Evolutionary conservation across 2,329 filamentous ascomycete genomes (phyloP).

Genomic region (Clonostachys rosea): DNA sequence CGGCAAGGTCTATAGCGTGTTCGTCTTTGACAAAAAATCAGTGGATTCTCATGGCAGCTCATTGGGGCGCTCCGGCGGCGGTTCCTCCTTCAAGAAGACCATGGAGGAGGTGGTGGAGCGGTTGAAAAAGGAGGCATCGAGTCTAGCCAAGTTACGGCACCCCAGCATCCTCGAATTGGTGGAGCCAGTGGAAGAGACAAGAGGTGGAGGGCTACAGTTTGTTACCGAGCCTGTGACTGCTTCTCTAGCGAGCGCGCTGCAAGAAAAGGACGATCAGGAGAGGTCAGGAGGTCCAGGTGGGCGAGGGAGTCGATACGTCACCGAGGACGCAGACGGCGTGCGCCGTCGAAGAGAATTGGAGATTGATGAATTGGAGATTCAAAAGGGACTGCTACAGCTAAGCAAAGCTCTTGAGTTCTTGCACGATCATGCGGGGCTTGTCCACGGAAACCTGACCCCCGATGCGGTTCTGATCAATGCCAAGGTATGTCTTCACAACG

Average conservation of each 20-base stretch:
- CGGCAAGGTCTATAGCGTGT: constrained; percentile 83
- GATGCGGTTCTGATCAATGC: constrained; percentile 92
- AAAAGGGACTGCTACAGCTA: constrained; percentile 90
- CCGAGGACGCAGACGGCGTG: constrained; percentile 72
- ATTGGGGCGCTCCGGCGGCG: constrained; percentile 26
- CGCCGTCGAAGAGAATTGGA: constrained; percentile 76
- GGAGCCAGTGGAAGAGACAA: constrained; percentile 92
- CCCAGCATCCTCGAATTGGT: constrained; percentile 89
- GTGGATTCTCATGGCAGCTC: constrained; percentile 56
- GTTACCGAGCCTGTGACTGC: constrained; percentile 89
- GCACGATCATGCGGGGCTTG: constrained; percentile 88
- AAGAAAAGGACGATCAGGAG: constrained; percentile 88
- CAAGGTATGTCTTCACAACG: constrained; percentile 55
- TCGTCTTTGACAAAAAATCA: constrained; percentile 88
- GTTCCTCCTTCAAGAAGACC: constrained; percentile 57
- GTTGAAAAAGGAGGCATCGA: constrained; percentile 86
- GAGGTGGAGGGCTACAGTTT: constrained; percentile 89
- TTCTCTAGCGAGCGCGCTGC: constrained; percentile 75
- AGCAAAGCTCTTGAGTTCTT: constrained; percentile 93
- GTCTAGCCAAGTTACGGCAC: constrained; percentile 81
- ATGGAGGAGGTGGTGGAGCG: constrained; percentile 89
- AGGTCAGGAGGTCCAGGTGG: constrained; percentile 62
- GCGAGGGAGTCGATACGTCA: constrained; percentile 72
- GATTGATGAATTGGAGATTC: constrained; percentile 94
- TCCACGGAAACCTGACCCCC: constrained; percentile 91